Evolutionary conservation across 768 basidiomycete genomes (phyloP).

Genomic region (Phlegmacium glaucopus): DNA sequence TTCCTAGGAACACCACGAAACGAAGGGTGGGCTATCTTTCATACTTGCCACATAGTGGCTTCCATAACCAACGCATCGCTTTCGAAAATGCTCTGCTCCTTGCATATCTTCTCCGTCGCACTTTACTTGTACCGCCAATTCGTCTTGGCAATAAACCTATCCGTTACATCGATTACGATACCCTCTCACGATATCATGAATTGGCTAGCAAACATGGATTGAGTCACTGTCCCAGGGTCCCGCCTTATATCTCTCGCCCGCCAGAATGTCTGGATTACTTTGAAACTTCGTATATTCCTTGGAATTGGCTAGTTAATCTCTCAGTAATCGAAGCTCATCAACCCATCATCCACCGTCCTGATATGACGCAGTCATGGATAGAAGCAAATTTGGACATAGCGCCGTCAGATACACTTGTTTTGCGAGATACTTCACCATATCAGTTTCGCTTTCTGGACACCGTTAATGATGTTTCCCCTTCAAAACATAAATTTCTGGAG

Average conservation of each 20-base stretch:
- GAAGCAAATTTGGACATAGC: conserved; percentile 34
- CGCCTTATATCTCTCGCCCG: conserved; percentile 31
- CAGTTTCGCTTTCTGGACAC: conserved; percentile 62
- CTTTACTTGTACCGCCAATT: conserved; percentile 74
- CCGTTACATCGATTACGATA: conserved; percentile 54
- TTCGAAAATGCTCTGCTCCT: conserved; percentile 83
- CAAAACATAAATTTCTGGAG: conserved; percentile 37
- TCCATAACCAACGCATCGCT: conserved; percentile 85
- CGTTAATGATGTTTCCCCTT: conserved; percentile 17
- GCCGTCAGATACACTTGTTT: conserved; percentile 35
- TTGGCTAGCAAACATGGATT: conserved; percentile 51
- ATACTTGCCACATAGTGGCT: conserved; percentile 81
- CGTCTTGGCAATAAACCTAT: conserved; percentile 61
- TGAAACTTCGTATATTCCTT: conserved; percentile 61
- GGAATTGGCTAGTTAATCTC: conserved; percentile 69
- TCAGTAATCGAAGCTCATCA: conserved; percentile 33
- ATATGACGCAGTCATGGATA: conserved; percentile 49
- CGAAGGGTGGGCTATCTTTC: conserved; percentile 45
- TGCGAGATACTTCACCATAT: conserved; percentile 59
- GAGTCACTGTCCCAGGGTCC: conserved; percentile 44
- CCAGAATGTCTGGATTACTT: conserved; percentile 61
- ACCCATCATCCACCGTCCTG: conserved; percentile 45
- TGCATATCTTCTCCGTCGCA: conserved; percentile 66
- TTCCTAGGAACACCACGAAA: conserved; percentile 4
- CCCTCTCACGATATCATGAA: conserved; percentile 41